These are phyloP conservation scores for Ceratocystis alfenasii DNA, from an alignment of 2,329 filamentous ascomycete genomes.

Conservation along the genomic window DNA sequence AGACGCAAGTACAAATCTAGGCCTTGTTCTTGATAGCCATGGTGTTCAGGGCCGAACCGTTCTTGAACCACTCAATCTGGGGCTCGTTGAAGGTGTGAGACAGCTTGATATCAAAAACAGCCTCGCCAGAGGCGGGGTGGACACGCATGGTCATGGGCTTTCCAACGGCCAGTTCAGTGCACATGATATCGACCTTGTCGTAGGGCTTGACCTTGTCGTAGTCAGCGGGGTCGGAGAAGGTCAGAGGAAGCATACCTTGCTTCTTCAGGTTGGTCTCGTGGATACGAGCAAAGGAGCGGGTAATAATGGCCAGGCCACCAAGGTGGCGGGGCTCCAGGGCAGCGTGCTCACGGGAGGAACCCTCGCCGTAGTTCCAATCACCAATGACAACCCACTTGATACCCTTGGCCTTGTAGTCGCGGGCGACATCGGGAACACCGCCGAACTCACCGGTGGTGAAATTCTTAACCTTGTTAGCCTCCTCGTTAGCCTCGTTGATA, in stretches of 20 bases:
- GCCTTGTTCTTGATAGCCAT: slow-evolving; percentile 62
- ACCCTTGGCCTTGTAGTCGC: slow-evolving; percentile 96
- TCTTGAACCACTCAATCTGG: slow-evolving; percentile 99
- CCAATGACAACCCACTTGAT: slow-evolving; percentile 95
- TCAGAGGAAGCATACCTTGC: slow-evolving; percentile 99
- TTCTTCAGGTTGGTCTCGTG: slow-evolving; percentile 99
- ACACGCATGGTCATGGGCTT: slow-evolving; percentile 86
- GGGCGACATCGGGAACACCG: slow-evolving; percentile 82
- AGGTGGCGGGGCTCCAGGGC: slow-evolving; percentile 96
- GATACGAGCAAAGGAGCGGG: slow-evolving; percentile 92
- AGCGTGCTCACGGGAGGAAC: slow-evolving; percentile 93
- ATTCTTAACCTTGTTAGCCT: slow-evolving; percentile 98
- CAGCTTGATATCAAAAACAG: slow-evolving; percentile 69
- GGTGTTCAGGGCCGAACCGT: slow-evolving; percentile 92
- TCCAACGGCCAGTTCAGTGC: slow-evolving; percentile 81
- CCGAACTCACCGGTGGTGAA: slow-evolving; percentile 69
- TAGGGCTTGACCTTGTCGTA: slow-evolving; percentile 94
- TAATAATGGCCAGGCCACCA: slow-evolving; percentile 93
- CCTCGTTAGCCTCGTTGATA: slow-evolving; percentile 86
- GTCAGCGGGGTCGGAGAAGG: slow-evolving; percentile 85
- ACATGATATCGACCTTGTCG: slow-evolving; percentile 79
- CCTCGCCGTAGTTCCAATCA: slow-evolving; percentile 99
- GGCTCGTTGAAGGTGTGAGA: slow-evolving; percentile 95
- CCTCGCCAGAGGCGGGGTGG: slow-evolving; percentile 70
- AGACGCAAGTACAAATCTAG: slow-evolving; percentile 23